Base-by-base conservation (phyloP, 2,329 filamentous ascomycete species). In the Anisogramma anomala region DNA sequence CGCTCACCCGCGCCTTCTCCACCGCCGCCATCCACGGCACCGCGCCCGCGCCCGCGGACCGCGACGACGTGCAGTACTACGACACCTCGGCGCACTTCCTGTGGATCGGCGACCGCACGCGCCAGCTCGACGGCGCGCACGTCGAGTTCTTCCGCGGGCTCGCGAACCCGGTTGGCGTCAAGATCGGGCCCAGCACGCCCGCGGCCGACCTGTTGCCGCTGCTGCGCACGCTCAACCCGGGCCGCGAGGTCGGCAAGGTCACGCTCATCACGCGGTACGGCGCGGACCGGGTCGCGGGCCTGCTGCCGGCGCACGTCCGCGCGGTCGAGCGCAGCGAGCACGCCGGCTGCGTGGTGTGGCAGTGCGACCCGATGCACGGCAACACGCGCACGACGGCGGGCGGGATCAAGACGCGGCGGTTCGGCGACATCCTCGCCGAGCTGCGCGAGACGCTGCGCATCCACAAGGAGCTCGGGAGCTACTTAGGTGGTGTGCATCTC, bases 311-410 rank as follows among this genome's bases (percentile, higher is more conserved):
- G 7, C 91, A 96, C 62, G 96, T 98, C 58, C 77, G 82, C 51
- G 86, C 85, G 27, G 89, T 98, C 19, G 82, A 91, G 59, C 71
- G 71, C 52, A 88, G 83, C 43, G 86, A 79, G 61, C 78, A 77
- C 61, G 60, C 60, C 34, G 61, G 68, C 37, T 64, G 62, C 17
- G 86, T 94, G 3, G 85, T 95, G 52, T 96, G 89, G 89, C 91
- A 96, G 65, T 96, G 89, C 64, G 91, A 98, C 63, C 91, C 91
- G 17, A 98, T 98, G 91, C 91, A 98, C 64, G 91, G 91, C 48
- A 82, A 82, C 63, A 82, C 77, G 27, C 65, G 71, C 32, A 72
- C 74, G 15, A 89, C 84, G 0, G 72, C 76, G 0, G 67, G 74
- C 0, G 87, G 87, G 19, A 77, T 95, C 65, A 98, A 98, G 69